These are phyloP conservation scores for Leccinum subtestaceum DNA, from an alignment of 768 basidiomycete genomes.

Conservation along the genomic window DNA sequence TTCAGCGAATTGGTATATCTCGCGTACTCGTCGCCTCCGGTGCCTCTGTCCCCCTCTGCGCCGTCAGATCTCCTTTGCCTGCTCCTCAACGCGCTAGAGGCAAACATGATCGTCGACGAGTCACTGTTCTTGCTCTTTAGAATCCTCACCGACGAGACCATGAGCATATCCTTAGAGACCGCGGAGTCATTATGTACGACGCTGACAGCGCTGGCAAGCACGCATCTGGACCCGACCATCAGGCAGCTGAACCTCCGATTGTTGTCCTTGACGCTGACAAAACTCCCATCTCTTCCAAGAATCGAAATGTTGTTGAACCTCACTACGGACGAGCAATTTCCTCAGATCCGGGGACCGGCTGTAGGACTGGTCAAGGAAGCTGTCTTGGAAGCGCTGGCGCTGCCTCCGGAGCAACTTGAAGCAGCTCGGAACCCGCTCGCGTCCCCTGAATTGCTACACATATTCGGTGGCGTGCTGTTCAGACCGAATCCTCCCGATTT, in stretches of 20 bases:
- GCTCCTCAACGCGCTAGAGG: constrained; percentile 50
- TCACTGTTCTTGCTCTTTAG: constrained; percentile 53
- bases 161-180: constrained; percentile 41
- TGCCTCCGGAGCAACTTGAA: constrained; percentile 10
- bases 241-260: constrained; percentile 63
- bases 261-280: constrained; percentile 51
- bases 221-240: constrained; percentile 54
- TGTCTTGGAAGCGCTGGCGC: constrained; percentile 48
- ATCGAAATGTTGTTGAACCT: constrained; percentile 57
- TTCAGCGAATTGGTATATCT: constrained; percentile 26
- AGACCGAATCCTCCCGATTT: constrained; percentile 53
- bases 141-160: constrained; percentile 10
- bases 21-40: constrained; percentile 19
- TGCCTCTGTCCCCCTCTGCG: constrained; percentile 10
- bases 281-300: constrained; percentile 45
- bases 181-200: constrained; percentile 46
- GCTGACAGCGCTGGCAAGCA: constrained; percentile 56
- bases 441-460: constrained; percentile 51
- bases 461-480: constrained; percentile 61
- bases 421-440: constrained; percentile 44
- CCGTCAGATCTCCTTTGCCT: constrained; percentile 37
- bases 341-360: constrained; percentile 67
- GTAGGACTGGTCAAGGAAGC: constrained; percentile 70
- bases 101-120: constrained; percentile 56
- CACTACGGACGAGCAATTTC: constrained; percentile 45